Conservation (phyloP, 306 rosid species). For the Dalbergia oliveri region DNA sequence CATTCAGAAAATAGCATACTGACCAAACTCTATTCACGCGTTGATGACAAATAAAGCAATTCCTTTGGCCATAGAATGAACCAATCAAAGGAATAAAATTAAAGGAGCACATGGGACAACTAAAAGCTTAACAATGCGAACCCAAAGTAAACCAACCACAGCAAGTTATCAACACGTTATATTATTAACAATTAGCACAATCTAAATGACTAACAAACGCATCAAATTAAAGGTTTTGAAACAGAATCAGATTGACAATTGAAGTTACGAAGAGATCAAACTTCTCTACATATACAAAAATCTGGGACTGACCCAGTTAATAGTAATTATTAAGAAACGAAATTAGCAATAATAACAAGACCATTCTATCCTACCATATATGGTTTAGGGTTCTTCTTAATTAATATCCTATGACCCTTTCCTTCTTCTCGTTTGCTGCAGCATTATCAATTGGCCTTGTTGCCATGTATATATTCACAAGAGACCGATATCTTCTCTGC, state of each 20-base stretch:
- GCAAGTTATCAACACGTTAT: not conserved
- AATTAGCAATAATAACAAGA: too few relatives aligned
- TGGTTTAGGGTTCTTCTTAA: not conserved
- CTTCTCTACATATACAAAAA: slow-evolving; percentile 2
- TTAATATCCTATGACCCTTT: not conserved
- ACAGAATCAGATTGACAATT: not conserved
- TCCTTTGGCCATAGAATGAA: not conserved
- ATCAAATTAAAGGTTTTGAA: not conserved
- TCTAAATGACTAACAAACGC: not conserved
- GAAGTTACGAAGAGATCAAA: not conserved
- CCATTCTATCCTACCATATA: not conserved
- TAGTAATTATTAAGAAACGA: not conserved
- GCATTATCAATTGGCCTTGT: slow-evolving; percentile 49
- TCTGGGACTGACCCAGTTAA: slow-evolving; percentile 26
- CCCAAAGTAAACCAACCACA: not conserved
- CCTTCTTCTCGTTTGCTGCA: not conserved
- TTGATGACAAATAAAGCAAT: too few relatives aligned
- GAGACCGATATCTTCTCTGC: slow-evolving; percentile 64
- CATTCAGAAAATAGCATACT: too few relatives aligned
- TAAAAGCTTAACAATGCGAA: not conserved
- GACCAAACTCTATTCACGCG: too few relatives aligned
- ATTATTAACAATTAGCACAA: not conserved
- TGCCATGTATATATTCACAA: slow-evolving; percentile 59
- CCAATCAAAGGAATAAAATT: not conserved
- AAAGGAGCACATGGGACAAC: not conserved